These are phyloP conservation scores for Candida vartiovaarae DNA, from an alignment of 805 yeast genomes.

Conservation along the genomic window DNA sequence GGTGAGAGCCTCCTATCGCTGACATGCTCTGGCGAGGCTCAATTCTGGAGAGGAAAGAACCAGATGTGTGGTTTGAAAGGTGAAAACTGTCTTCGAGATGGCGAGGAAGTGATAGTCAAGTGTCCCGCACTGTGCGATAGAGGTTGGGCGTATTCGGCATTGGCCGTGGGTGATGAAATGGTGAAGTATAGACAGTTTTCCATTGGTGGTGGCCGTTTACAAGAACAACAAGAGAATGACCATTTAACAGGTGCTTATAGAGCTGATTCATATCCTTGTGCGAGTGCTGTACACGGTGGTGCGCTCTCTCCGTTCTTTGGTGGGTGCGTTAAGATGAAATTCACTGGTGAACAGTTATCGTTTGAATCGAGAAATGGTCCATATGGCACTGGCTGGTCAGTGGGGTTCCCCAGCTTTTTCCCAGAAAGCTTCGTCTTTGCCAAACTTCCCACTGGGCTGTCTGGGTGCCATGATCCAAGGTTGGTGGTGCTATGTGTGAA, in stretches of 20 bases:
- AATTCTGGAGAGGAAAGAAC: constrained; percentile 72
- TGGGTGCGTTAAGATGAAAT: constrained; percentile 65
- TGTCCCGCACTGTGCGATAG: constrained; percentile 88
- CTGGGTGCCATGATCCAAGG: constrained; percentile 68
- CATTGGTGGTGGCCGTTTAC: constrained; percentile 65
- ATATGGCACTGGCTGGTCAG: constrained; percentile 41
- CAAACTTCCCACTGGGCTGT: constrained; percentile 27
- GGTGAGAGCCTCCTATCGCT: constrained; percentile 26
- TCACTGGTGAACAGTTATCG: constrained; percentile 41
- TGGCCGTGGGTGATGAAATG: constrained; percentile 64
- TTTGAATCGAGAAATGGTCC: constrained; percentile 46
- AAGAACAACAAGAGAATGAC: constrained; percentile 3
- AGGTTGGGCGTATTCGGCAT: constrained; percentile 66
- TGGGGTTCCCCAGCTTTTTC: constrained; percentile 63
- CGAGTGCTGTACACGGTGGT: constrained; percentile 86
- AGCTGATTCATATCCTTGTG: constrained; percentile 86
- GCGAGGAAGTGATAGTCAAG: constrained; percentile 46
- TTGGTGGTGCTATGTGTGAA: constrained; percentile 48
- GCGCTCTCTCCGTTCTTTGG: constrained; percentile 65
- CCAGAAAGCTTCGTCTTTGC: constrained; percentile 66
- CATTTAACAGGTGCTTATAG: constrained; percentile 57
- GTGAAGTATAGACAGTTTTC: constrained; percentile 66
- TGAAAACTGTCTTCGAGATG: constrained; percentile 43
- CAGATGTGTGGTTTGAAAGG: constrained; percentile 72
- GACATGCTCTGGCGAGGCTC: constrained; percentile 39